Percentiles rank a stretch among this genome's conserved stretches.
Evolutionary conservation across 805 yeast species (phyloP).

Genomic region (Candida tibetensis): DNA sequence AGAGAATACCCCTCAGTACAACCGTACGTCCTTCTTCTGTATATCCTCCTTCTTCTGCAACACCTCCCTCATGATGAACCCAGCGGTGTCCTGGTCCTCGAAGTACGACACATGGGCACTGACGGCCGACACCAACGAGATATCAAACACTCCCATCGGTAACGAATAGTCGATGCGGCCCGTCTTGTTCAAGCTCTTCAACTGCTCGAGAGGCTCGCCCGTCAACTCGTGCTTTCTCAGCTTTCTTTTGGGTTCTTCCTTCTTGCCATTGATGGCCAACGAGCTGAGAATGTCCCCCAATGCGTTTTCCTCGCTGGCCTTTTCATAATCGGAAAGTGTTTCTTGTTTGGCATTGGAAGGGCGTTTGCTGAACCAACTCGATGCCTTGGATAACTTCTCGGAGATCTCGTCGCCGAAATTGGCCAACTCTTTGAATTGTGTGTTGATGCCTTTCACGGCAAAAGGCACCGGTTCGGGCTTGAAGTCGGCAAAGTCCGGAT

Average conservation of each 20-base stretch:
- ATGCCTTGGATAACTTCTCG: constrained; percentile 33
- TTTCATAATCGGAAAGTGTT: constrained; percentile 11
- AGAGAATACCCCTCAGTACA: too few relatives aligned
- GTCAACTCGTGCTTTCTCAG: constrained; percentile 26
- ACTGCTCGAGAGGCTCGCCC: constrained; percentile 25
- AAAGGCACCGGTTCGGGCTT: constrained; percentile 60
- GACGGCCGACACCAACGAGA: constrained; percentile 74
- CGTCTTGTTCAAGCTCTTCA: constrained; percentile 55
- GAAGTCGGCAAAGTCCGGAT: constrained; percentile 44
- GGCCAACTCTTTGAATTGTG: constrained; percentile 44
- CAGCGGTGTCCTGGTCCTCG: constrained; percentile 81
- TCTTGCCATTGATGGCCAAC: constrained; percentile 17
- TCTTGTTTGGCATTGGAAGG: neutral
- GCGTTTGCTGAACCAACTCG: constrained; percentile 31
- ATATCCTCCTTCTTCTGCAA: constrained; percentile 16
- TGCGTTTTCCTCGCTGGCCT: constrained; percentile 32
- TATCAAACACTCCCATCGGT: constrained; percentile 75
- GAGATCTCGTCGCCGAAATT: constrained; percentile 37
- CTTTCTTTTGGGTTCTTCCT: constrained; percentile 16
- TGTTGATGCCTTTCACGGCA: constrained; percentile 50
- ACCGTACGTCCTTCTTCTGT: neutral
- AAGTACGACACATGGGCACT: constrained; percentile 88
- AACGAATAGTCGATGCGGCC: constrained; percentile 83
- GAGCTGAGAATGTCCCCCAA: constrained; percentile 38
- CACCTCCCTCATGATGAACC: constrained; percentile 67